Evolutionary conservation across 306 rosid species (phyloP).

Genomic region (Cucumis cinereus): DNA sequence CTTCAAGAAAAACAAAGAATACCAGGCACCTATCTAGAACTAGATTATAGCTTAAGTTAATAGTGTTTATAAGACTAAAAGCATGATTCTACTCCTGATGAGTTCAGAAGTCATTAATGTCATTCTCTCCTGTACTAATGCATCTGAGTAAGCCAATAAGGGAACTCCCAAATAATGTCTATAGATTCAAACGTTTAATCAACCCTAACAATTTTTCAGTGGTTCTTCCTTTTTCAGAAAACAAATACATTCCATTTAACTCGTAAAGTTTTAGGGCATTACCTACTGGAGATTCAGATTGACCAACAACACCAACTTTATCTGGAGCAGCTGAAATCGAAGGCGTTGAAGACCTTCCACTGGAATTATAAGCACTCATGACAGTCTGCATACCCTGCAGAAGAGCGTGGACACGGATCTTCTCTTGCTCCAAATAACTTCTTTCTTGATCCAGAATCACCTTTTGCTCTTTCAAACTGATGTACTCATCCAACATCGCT

Average conservation of each 20-base stretch:
- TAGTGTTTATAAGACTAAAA: not conserved
- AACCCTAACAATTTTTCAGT: not conserved
- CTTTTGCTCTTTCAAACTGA: constrained; percentile 60
- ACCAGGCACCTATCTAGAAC: not conserved
- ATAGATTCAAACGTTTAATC: not conserved
- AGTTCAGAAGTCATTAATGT: not conserved
- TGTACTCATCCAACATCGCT: constrained; percentile 55
- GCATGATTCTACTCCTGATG: not conserved
- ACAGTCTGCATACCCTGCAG: constrained; percentile 49
- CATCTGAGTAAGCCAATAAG: not conserved
- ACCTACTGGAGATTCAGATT: constrained; percentile 2
- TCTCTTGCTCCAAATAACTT: constrained; percentile 50
- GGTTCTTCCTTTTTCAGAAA: not conserved
- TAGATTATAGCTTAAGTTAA: not conserved
- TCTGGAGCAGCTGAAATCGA: not conserved
- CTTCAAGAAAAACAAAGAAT: not conserved
- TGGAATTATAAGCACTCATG: constrained; percentile 35
- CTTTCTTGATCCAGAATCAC: constrained; percentile 50
- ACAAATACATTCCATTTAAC: not conserved
- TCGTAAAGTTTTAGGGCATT: not conserved
- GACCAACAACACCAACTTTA: not conserved
- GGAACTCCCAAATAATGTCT: not conserved
- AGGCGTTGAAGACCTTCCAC: constrained; percentile 11
- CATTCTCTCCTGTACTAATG: not conserved
- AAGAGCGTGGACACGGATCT: constrained; percentile 37